Base-by-base conservation (phyloP, 225 moss, liverwort and hornwort genomes). In the Bryoerythrophyllum caledonicum region DNA sequence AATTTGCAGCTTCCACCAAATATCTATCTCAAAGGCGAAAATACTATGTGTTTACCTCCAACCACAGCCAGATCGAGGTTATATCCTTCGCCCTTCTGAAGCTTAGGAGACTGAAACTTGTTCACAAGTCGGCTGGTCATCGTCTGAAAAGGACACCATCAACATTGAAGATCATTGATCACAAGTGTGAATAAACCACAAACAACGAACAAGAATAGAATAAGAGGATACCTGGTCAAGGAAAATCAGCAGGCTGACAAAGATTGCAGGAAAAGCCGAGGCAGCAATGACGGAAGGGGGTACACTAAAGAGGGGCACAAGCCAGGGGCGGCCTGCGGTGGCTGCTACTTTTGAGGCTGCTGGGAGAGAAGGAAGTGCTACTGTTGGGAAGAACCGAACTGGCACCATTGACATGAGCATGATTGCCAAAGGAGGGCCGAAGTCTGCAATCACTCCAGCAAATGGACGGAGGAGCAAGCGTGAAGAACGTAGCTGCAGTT, bases 51-150 rank as follows among this genome's bases (percentile, higher is more conserved):
- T 5, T 65, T 73, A 90, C 90, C 82, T 90, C 82, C 90, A 79
- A 87, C 83, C 60, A 74, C 88, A 60, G 85, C 88, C 76, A 88
- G 77, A 79, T 88, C 88, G 15, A 88, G 88, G 74, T 88, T 83
- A 55, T 88, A 88, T 43, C 85, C 83, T 59, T 46, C 81, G 37
- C 79, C 79, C 70, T 88, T 88, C 67, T 43, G 76, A 70, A 85
- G 81, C 46, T 76, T 71, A 37, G 82, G 82, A 74, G 82, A 73
- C 55, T 46, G 76, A 64, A 81, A 83, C 59, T 81, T 79, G 72
- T 88, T 88, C 66, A 88, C 88, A 60, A 88, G 85, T n/a, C 88
- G 85, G 65, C 70, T 49, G 24, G 88, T 88, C 88, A 88, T 88
- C 8, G 74, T 79, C 88, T 88, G 76, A 28, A 74, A 56, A 76